phyloP scores from a whole-genome alignment of 208 protist species.

The Kentomonas sorsogonicus region DNA sequence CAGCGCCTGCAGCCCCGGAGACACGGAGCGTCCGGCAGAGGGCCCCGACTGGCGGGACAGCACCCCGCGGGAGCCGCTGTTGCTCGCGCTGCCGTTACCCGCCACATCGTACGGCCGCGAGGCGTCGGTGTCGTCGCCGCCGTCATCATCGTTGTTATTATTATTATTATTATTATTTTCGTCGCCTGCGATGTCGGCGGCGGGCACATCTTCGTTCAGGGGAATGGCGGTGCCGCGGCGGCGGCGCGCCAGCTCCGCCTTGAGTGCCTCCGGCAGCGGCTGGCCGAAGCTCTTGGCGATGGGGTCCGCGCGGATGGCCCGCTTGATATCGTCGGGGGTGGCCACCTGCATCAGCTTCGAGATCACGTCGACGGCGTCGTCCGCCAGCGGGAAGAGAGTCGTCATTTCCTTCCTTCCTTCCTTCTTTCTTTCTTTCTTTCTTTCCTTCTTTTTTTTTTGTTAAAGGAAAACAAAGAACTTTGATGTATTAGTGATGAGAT shows the following conservation, averaged over 20 bases:
- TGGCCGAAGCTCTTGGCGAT: conserved; percentile 19
- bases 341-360: conserved; percentile 42
- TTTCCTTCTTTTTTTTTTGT: conserved; percentile 3
- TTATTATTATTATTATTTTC: no score
- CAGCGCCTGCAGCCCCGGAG: no score
- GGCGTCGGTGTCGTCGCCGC: neutral
- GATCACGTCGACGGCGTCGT: conserved; percentile 60
- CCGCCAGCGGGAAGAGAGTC: conserved; percentile 18
- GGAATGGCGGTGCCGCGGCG: no score
- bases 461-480: no score
- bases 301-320: conserved; percentile 29
- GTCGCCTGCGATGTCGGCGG: no score
- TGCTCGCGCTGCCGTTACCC: no score
- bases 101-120: no score
- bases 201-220: no score
- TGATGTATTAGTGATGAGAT: neutral
- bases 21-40: no score
- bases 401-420: neutral
- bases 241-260: neutral
- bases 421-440: conserved; percentile 3
- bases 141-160: neutral
- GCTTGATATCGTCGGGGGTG: conserved; percentile 42
- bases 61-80: no score
- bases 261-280: neutral
- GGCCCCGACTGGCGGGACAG: no score